Evolutionary conservation across 2,329 filamentous ascomycete genomes (phyloP).

Genomic region (Fusarium sulawesiense): DNA sequence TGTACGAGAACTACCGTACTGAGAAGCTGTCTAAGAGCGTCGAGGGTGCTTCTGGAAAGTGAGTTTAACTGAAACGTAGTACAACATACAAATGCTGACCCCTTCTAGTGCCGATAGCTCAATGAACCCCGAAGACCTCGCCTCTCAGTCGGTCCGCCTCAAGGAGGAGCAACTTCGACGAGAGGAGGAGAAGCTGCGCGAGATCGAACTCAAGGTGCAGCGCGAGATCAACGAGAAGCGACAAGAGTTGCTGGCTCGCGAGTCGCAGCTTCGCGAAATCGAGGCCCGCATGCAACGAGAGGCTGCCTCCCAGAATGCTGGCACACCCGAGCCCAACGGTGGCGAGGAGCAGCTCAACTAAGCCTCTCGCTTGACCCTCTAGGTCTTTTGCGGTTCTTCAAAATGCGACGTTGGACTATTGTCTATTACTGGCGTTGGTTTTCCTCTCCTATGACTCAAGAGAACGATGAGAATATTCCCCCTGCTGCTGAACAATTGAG

Average conservation of each 20-base stretch:
- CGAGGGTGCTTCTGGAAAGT: conserved; percentile 88
- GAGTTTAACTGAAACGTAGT: conserved; percentile 60
- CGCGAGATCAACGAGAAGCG: conserved; percentile 99
- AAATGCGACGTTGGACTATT: conserved; percentile 59
- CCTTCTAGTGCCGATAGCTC: conserved; percentile 72
- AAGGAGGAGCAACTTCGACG: conserved; percentile 99
- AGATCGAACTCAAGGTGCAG: conserved; percentile 99
- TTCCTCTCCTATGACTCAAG: conserved; percentile 56
- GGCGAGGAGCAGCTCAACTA: conserved; percentile 64
- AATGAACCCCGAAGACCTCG: conserved; percentile 97
- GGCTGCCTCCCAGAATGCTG: conserved; percentile 65
- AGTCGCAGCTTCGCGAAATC: conserved; percentile 98
- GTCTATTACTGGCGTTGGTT: conserved; percentile 63
- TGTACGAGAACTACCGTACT: conserved; percentile 99
- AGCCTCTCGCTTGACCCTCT: conserved; percentile 45
- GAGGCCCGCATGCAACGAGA: conserved; percentile 97
- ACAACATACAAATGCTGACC: conserved; percentile 47
- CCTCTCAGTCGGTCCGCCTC: conserved; percentile 95
- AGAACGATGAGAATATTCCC: conserved; percentile 58
- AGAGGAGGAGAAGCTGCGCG: conserved; percentile 99
- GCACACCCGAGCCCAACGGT: conserved; percentile 64
- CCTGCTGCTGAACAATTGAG: conserved; percentile 54
- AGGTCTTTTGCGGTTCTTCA: conserved; percentile 50
- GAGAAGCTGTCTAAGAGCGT: conserved; percentile 99
- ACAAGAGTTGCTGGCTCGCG: conserved; percentile 95